Evolutionary conservation across 163 green algal species (phyloP).

Genomic region (Chloroidium sp.): DNA sequence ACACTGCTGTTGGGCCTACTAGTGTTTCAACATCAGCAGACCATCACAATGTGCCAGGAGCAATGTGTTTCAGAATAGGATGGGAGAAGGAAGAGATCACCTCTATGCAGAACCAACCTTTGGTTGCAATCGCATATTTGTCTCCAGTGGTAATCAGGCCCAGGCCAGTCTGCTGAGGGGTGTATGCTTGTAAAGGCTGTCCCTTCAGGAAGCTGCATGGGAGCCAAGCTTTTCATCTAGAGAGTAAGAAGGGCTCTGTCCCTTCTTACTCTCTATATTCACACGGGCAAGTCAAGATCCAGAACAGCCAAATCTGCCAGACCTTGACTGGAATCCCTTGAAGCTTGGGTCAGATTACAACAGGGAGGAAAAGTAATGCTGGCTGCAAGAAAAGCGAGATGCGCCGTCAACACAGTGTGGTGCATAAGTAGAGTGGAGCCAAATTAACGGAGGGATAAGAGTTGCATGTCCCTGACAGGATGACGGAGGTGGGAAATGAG

Average conservation of each 20-base stretch:
- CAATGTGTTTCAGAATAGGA: too few relatives aligned
- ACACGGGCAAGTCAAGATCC: too few relatives aligned
- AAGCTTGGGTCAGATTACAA: too few relatives aligned
- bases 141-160: slow-evolving; percentile 65
- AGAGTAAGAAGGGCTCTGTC: neutral
- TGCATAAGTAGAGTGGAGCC: too few relatives aligned
- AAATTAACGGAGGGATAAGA: too few relatives aligned
- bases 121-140: slow-evolving; percentile 40
- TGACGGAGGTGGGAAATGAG: neutral
- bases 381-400: too few relatives aligned
- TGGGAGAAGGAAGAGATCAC: neutral
- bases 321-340: too few relatives aligned
- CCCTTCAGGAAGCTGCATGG: slow-evolving; percentile 35
- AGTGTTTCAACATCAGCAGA: neutral
- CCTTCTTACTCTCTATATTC: too few relatives aligned
- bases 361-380: too few relatives aligned
- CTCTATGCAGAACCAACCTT: slow-evolving; percentile 54
- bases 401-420: neutral
- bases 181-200: slow-evolving; percentile 54
- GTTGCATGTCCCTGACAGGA: neutral
- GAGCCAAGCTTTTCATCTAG: neutral
- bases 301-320: too few relatives aligned
- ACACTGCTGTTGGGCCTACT: neutral
- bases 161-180: slow-evolving; percentile 69
- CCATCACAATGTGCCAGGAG: neutral